Evolutionary conservation across 495 filamentous ascomycete genomes (phyloP).

Genomic region (Tuber indicum): DNA sequence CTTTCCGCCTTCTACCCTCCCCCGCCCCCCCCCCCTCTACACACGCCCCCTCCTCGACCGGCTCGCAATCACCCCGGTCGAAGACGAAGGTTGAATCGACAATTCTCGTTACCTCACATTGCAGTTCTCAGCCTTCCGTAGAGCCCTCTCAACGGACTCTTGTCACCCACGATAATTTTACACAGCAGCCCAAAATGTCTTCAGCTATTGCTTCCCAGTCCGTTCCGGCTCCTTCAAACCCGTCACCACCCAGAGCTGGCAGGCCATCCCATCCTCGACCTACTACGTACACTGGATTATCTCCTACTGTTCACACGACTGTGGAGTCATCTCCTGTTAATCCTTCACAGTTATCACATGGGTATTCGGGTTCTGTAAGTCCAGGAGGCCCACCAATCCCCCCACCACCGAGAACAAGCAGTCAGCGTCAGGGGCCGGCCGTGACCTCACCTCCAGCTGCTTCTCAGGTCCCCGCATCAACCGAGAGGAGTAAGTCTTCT

Average conservation of each 20-base stretch:
- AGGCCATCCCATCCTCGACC: constrained; percentile 39
- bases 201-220: constrained; percentile 34
- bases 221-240: constrained; percentile 31
- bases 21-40: constrained; percentile 12
- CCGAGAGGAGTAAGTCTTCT: constrained; percentile 30
- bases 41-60: constrained; percentile 20
- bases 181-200: constrained; percentile 30
- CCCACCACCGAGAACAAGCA: constrained; percentile 39
- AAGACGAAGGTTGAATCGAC: constrained; percentile 28
- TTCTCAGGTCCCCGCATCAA: constrained; percentile 17
- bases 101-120: constrained; percentile 20
- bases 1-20: constrained; percentile 13
- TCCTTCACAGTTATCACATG: constrained; percentile 10
- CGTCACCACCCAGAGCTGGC: constrained; percentile 41
- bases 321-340: constrained; percentile 18
- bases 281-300: constrained; percentile 38
- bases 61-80: constrained; percentile 30
- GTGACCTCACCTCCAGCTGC: constrained; percentile 30
- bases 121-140: constrained; percentile 22
- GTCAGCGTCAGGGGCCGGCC: constrained; percentile 34
- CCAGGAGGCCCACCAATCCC: constrained; percentile 36
- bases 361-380: constrained; percentile 23
- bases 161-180: constrained; percentile 19
- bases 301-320: constrained; percentile 31
- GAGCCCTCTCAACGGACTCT: constrained; percentile 23